Base-by-base conservation (phyloP, 306 rosid genomes). In the Cyclanthera cordifolia region DNA sequence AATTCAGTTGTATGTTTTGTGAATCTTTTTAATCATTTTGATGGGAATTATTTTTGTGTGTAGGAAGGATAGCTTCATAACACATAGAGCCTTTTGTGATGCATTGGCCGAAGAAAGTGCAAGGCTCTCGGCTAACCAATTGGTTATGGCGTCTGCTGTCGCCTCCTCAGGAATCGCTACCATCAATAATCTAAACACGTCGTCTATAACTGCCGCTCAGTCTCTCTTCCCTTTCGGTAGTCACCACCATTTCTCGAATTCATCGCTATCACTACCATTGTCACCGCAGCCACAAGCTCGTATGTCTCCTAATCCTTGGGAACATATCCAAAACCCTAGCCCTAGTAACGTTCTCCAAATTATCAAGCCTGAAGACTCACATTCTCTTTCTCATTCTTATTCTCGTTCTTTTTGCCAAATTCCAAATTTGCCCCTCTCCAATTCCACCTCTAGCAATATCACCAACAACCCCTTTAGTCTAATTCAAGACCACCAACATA, bases 11-110 rank as follows among this genome's bases (percentile, higher is more conserved):
- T 45, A 3, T 45, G n/a, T 59, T 32, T 59, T 25, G 48, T 59
- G 67, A 59, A 59, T 34, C 67, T 34, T 50, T 61, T 50, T 61
- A 61, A 61, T 61, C 68, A 39, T 61, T 61, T 39, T 27, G 30
- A 17, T 61, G 30, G 30, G 1, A 9, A 10, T 19, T 20, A 5
- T 39, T 17, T 17, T 23, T 19, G 12, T 64, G 41, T 66, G 53
- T 59, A 94, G 99, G 95, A 94, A 94, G 79, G 99, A 94, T 78
- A 88, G 96, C 83, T 90, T 90, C 87, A 77, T 94, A 67, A 94
- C 96, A 39, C 99, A 94, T 43, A 82, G 97, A 81, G 99, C 99
- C 48, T 94, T 90, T 60, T 94, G 99, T 64, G 96, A 93, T 79
- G 97, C 97, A 28, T 74, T 93, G 71, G 99, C 99, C 9, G 91